Evolutionary conservation across 331 rosid species (phyloP).

Genomic region (Pyracantha coccinea): DNA sequence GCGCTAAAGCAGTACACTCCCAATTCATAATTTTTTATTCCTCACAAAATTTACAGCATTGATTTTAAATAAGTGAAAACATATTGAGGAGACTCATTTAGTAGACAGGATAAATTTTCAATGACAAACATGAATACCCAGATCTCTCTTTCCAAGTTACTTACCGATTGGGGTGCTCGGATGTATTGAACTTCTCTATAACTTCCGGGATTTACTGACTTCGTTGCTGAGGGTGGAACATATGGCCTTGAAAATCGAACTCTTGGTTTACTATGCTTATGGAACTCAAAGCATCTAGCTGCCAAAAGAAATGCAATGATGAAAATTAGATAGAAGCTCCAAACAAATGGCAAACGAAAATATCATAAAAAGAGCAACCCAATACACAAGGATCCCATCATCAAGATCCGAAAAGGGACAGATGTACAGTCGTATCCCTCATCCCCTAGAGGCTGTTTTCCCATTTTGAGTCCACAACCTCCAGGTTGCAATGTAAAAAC

Average conservation of each 20-base stretch:
- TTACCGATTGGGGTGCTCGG: conserved; percentile 35
- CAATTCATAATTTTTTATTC: not conserved
- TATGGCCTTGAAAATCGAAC: conserved; percentile 34
- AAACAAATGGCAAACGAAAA: not conserved
- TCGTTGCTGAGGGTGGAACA: conserved; percentile 27
- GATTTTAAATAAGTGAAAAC: not conserved
- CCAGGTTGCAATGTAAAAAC: not conserved
- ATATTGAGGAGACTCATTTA: not conserved
- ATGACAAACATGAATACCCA: not conserved
- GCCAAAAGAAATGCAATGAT: conserved; percentile 9
- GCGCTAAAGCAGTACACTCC: not conserved
- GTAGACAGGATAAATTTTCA: not conserved
- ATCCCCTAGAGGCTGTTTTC: not conserved
- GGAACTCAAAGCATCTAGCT: conserved; percentile 45
- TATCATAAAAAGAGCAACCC: not conserved
- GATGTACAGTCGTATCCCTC: not conserved
- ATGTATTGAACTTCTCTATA: conserved; percentile 49
- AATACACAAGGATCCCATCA: not conserved
- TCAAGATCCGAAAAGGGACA: not conserved
- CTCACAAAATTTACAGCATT: not conserved
- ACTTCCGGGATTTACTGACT: conserved; percentile 29
- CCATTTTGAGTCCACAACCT: not conserved
- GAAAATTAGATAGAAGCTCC: not conserved
- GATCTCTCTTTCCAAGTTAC: not conserved
- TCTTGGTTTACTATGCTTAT: conserved; percentile 38